Percentiles rank a stretch among this genome's conserved stretches.
phyloP scores from a whole-genome alignment of 352 stramenopile genomes.

The Pythium oligandrum region DNA sequence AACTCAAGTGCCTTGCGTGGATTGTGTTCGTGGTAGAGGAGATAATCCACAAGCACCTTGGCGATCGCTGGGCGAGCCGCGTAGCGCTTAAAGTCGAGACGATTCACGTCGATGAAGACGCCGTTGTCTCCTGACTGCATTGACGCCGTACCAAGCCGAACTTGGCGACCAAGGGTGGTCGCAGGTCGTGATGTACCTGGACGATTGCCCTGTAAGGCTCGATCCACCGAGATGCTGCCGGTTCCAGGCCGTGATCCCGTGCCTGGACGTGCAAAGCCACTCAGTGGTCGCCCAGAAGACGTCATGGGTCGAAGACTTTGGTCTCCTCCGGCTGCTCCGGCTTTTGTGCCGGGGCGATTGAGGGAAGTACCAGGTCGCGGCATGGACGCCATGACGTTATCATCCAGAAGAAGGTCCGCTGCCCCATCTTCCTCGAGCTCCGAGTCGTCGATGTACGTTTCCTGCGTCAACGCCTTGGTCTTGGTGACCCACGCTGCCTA shows the following conservation, averaged over 20 bases:
- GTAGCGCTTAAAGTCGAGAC: constrained; percentile 89
- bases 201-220: constrained; percentile 64
- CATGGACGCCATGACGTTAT: constrained; percentile 88
- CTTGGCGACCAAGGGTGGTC: constrained; percentile 86
- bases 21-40: constrained; percentile 93
- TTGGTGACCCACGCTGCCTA: constrained; percentile 88
- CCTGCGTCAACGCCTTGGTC: constrained; percentile 80
- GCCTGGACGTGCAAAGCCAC: constrained; percentile 82
- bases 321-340: constrained; percentile 31
- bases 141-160: constrained; percentile 89
- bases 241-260: constrained; percentile 68
- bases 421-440: constrained; percentile 90
- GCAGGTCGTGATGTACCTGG: constrained; percentile 80
- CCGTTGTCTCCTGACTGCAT: constrained; percentile 66
- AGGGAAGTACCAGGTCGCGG: constrained; percentile 87
- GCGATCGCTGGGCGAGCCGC: constrained; percentile 78
- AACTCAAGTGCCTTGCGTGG: constrained; percentile 89
- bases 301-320: constrained; percentile 84
- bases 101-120: constrained; percentile 89
- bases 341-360: constrained; percentile 70
- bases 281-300: constrained; percentile 73
- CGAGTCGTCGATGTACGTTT: constrained; percentile 91
- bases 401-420: constrained; percentile 89
- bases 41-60: constrained; percentile 87
- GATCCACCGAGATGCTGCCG: constrained; percentile 69